Evolutionary conservation across 495 filamentous ascomycete species (phyloP).

Genomic region (Hypoxylon fragiforme): DNA sequence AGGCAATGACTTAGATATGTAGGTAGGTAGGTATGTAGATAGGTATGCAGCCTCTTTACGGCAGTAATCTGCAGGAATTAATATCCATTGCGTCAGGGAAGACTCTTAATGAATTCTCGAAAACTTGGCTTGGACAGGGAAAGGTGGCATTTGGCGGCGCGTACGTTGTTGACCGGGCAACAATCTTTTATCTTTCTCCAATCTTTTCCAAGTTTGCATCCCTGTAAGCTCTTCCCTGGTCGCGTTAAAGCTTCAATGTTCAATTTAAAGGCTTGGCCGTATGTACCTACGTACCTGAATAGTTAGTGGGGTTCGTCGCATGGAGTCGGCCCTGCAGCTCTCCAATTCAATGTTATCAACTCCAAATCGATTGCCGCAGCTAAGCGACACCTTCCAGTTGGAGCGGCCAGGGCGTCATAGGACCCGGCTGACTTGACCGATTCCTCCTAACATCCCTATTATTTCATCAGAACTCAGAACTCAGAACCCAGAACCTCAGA

Average conservation of each 20-base stretch:
- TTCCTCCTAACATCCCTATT: slow-evolving; percentile 5
- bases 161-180: slow-evolving; percentile 53
- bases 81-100: slow-evolving; percentile 22
- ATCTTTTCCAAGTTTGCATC: slow-evolving; percentile 15
- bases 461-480: too few relatives aligned
- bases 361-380: slow-evolving; percentile 33
- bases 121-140: slow-evolving; percentile 24
- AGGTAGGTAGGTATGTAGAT: background rate
- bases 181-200: slow-evolving; percentile 15
- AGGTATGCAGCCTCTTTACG: slow-evolving; percentile 23
- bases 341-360: background rate
- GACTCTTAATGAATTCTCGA: slow-evolving; percentile 13
- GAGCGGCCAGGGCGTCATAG: too few relatives aligned
- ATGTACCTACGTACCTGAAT: slow-evolving; percentile 6
- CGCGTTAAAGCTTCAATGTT: slow-evolving; percentile 1
- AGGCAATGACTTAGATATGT: background rate
- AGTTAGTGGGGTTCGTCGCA: slow-evolving; percentile 4
- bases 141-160: too few relatives aligned
- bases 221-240: slow-evolving; percentile 8
- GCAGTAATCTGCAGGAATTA: slow-evolving; percentile 30
- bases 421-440: slow-evolving; percentile 13
- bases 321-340: background rate
- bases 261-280: slow-evolving; percentile 2
- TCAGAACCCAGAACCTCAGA: too few relatives aligned
- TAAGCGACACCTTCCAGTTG: slow-evolving; percentile 33